Conservation (phyloP, 2,329 filamentous ascomycete species). For the Calonectria pteridis region DNA sequence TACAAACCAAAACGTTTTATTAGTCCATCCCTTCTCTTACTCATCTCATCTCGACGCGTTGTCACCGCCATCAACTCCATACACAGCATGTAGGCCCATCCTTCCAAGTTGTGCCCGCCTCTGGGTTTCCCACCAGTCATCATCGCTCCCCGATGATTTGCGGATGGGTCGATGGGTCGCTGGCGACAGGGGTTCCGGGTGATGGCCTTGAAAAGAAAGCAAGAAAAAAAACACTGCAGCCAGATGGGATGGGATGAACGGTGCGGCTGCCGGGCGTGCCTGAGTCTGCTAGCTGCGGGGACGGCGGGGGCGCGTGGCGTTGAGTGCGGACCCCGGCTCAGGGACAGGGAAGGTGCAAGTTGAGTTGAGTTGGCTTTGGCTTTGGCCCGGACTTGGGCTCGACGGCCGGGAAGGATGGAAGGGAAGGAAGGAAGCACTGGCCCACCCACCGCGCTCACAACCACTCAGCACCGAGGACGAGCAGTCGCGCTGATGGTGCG, state of each 20-base stretch:
- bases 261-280: slow-evolving; percentile 27
- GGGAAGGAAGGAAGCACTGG: slow-evolving; percentile 14
- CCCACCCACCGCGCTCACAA: slow-evolving; percentile 10
- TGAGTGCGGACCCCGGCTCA: not conserved
- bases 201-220: slow-evolving; percentile 20
- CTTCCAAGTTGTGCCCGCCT: slow-evolving; percentile 5
- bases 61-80: slow-evolving; percentile 15
- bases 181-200: slow-evolving; percentile 33
- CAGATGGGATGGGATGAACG: slow-evolving; percentile 40
- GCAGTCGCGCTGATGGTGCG: slow-evolving; percentile 36
- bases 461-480: not conserved
- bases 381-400: not conserved
- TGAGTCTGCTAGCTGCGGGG: slow-evolving; percentile 32
- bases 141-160: slow-evolving; percentile 24
- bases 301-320: slow-evolving; percentile 34
- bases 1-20: not conserved
- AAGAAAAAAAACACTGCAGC: not conserved
- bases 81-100: slow-evolving; percentile 1
- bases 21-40: slow-evolving; percentile 10
- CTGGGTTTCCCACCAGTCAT: slow-evolving; percentile 26
- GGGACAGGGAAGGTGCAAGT: slow-evolving; percentile 12
- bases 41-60: slow-evolving; percentile 6
- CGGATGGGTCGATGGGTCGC: slow-evolving; percentile 40
- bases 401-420: slow-evolving; percentile 4
- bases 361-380: slow-evolving; percentile 1